phyloP scores from a whole-genome alignment of 2,329 filamentous ascomycete species.

The Trichoderma citrinoviride region DNA sequence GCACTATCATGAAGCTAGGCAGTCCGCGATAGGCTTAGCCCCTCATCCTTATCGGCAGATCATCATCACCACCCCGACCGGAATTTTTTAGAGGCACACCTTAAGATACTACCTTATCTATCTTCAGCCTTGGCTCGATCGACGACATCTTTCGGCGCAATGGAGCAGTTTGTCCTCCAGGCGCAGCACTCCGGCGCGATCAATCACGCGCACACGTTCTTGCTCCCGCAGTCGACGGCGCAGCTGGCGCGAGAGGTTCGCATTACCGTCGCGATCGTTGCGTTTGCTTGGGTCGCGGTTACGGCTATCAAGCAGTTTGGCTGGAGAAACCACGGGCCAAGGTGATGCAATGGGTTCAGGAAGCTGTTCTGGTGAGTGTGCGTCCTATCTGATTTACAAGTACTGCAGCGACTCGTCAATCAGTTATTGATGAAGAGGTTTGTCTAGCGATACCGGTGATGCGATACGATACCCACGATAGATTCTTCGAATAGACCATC shows the following conservation, averaged over 20 bases:
- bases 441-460: not conserved
- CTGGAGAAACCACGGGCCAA: not conserved
- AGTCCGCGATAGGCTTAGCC: not conserved
- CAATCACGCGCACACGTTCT: conserved; percentile 24
- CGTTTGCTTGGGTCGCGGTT: conserved; percentile 26
- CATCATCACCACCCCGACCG: not conserved
- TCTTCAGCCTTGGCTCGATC: not conserved
- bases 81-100: not conserved
- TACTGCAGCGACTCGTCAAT: not conserved
- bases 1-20: not conserved
- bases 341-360: not conserved
- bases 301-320: conserved; percentile 23
- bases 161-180: conserved; percentile 28
- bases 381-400: not conserved
- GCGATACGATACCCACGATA: not conserved
- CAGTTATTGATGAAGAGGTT: not conserved
- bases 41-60: not conserved
- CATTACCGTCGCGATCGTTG: conserved; percentile 26
- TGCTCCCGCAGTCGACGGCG: conserved; percentile 21
- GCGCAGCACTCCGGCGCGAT: conserved; percentile 26
- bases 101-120: too few relatives aligned
- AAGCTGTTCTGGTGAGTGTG: not conserved
- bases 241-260: conserved; percentile 25
- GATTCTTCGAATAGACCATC: not conserved
- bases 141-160: not conserved